phyloP scores from a whole-genome alignment of 768 basidiomycete species.

The Russula sp. region DNA sequence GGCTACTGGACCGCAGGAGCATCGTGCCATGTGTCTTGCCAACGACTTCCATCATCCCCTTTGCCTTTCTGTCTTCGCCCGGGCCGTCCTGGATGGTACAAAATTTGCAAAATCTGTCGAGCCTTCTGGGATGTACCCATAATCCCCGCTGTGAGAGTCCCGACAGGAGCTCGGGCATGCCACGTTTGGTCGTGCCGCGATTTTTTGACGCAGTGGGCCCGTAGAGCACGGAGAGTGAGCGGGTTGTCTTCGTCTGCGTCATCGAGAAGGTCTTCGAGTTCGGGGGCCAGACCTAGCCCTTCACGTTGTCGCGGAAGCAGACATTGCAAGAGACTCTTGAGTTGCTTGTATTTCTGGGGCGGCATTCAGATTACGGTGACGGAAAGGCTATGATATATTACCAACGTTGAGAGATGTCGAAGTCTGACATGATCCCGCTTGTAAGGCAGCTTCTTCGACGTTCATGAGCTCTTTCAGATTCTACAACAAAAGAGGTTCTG shows the following conservation, averaged over 20 bases:
- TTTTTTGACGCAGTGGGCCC: slow-evolving; percentile 13
- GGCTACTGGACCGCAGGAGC: slow-evolving; percentile 2
- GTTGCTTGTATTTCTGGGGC: slow-evolving; percentile 26
- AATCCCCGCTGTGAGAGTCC: slow-evolving; percentile 17
- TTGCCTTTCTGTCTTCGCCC: neutral
- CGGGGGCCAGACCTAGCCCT: slow-evolving; percentile 15
- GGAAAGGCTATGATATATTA: neutral
- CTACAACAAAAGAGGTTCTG: neutral
- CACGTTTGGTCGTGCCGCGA: slow-evolving; percentile 25
- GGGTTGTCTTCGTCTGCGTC: slow-evolving; percentile 21
- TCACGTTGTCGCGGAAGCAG: slow-evolving; percentile 24
- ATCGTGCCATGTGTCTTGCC: slow-evolving; percentile 24
- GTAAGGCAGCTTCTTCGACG: slow-evolving; percentile 17
- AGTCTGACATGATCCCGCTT: slow-evolving; percentile 4
- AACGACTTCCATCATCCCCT: slow-evolving; percentile 7
- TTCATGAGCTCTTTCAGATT: slow-evolving; percentile 27
- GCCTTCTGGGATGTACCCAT: slow-evolving; percentile 21
- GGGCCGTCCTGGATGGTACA: slow-evolving; percentile 6
- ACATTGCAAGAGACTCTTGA: slow-evolving; percentile 23
- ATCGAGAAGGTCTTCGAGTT: slow-evolving; percentile 29
- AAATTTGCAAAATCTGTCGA: slow-evolving; percentile 24
- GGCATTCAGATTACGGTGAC: neutral
- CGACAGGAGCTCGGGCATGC: slow-evolving; percentile 22
- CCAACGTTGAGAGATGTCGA: slow-evolving; percentile 11
- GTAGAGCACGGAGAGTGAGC: slow-evolving; percentile 25